Percentiles rank a stretch among this genome's conserved stretches.
These are phyloP conservation scores for Senna siamea DNA, from an alignment of 306 rosid genomes.

Conservation along the genomic window DNA sequence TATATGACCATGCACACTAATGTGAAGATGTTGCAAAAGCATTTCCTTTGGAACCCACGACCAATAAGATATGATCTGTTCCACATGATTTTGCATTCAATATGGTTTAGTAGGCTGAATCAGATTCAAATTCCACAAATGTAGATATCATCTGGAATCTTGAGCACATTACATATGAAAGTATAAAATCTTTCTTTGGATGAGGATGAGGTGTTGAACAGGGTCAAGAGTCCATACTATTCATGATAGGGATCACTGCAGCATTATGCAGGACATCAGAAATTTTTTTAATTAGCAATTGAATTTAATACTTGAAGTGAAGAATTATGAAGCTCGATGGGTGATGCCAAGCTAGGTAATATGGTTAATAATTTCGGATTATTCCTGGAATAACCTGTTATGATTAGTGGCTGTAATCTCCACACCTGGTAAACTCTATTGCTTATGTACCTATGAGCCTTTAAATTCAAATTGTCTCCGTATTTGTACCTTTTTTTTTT, in stretches of 20 bases:
- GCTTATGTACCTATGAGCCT: too few relatives aligned
- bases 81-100: conserved; percentile 92
- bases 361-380: conserved; percentile 6
- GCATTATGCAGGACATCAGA: conserved; percentile 23
- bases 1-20: conserved; percentile 74
- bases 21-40: conserved; percentile 92
- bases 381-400: conserved; percentile 11
- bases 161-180: conserved; percentile 7
- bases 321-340: conserved; percentile 3
- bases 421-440: not conserved
- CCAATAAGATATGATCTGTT: conserved; percentile 77
- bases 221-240: not conserved
- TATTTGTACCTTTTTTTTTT: too few relatives aligned
- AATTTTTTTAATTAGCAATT: not conserved
- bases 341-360: conserved; percentile 32
- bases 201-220: not conserved
- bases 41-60: conserved; percentile 85
- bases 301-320: conserved; percentile 21
- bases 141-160: conserved; percentile 23
- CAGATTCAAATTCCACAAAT: conserved; percentile 52
- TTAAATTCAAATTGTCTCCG: too few relatives aligned
- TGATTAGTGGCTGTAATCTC: conserved; percentile 11
- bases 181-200: too few relatives aligned
- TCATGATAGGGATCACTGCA: conserved; percentile 3
- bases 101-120: conserved; percentile 71